phyloP scores from a whole-genome alignment of 2,329 filamentous ascomycete species.

The Fusarium musae region DNA sequence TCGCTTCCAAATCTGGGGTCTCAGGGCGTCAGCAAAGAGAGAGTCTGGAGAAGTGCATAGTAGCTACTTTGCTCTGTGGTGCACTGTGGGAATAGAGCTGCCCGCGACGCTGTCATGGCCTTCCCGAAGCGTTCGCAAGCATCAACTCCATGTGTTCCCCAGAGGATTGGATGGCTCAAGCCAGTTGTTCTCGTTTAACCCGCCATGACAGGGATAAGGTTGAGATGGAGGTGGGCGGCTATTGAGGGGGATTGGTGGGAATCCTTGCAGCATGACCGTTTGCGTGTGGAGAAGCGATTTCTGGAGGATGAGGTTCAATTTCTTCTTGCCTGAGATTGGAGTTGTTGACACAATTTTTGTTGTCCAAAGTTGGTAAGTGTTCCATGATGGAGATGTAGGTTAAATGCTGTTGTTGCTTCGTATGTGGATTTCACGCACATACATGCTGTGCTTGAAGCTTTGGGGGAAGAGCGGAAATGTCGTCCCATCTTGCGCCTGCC shows the following conservation, averaged over 20 bases:
- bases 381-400: slow-evolving; percentile 8
- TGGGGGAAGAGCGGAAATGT: slow-evolving; percentile 14
- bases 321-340: slow-evolving; percentile 8
- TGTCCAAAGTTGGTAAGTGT: slow-evolving; percentile 1
- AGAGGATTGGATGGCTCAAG: slow-evolving; percentile 21
- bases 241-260: slow-evolving; percentile 34
- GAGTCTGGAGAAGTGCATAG: slow-evolving; percentile 17
- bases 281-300: slow-evolving; percentile 34
- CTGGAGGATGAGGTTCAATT: slow-evolving; percentile 25
- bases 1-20: slow-evolving; percentile 19
- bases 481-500: slow-evolving; percentile 16
- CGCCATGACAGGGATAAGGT: slow-evolving; percentile 23
- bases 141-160: slow-evolving; percentile 21
- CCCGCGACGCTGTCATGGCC: background rate
- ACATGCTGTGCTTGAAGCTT: background rate
- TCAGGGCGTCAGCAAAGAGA: slow-evolving; percentile 3
- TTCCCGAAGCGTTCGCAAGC: slow-evolving; percentile 11
- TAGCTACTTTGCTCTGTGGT: background rate
- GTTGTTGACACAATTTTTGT: background rate
- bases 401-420: slow-evolving; percentile 17
- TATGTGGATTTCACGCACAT: slow-evolving; percentile 6
- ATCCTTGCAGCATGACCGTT: slow-evolving; percentile 12
- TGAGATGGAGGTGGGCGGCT: slow-evolving; percentile 30
- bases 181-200: slow-evolving; percentile 35
- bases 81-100: background rate